Evolutionary conservation across 169 alveolate species (phyloP).

Genomic region (Plasmodium gonderi): DNA sequence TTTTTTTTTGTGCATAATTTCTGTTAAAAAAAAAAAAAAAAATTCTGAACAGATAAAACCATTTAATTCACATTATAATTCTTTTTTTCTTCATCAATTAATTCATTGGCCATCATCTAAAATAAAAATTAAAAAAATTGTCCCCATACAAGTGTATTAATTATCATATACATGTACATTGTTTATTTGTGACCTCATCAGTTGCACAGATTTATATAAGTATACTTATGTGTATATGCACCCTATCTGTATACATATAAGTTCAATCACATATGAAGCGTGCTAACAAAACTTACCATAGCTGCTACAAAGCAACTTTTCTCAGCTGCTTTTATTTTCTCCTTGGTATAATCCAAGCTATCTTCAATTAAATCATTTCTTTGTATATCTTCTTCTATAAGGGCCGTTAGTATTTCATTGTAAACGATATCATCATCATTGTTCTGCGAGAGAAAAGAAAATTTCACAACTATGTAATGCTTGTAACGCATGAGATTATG

Average conservation of each 20-base stretch:
- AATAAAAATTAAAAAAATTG: slow-evolving; percentile 6
- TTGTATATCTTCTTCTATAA: slow-evolving; percentile 54
- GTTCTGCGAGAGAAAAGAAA: neutral
- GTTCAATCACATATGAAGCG: neutral
- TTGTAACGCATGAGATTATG: neutral
- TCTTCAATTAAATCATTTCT: slow-evolving; percentile 72
- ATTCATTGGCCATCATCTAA: slow-evolving; percentile 73
- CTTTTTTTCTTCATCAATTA: slow-evolving; percentile 69
- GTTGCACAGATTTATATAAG: neutral
- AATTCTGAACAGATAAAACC: slow-evolving; percentile 51
- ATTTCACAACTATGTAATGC: neutral
- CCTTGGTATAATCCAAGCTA: slow-evolving; percentile 45
- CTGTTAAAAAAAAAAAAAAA: slow-evolving; percentile 31
- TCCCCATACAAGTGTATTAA: neutral
- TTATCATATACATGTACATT: neutral
- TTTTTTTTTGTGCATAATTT: slow-evolving; percentile 48
- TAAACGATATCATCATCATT: slow-evolving; percentile 49
- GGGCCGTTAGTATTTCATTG: slow-evolving; percentile 64
- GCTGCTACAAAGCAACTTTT: slow-evolving; percentile 67
- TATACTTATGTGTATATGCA: neutral
- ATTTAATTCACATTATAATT: slow-evolving; percentile 21
- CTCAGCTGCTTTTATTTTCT: slow-evolving; percentile 70
- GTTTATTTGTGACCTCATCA: neutral
- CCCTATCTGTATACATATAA: neutral
- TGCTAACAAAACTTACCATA: slow-evolving; percentile 28